Conservation (phyloP, 176 grass and related monocot genomes). For the Poa annua region DNA sequence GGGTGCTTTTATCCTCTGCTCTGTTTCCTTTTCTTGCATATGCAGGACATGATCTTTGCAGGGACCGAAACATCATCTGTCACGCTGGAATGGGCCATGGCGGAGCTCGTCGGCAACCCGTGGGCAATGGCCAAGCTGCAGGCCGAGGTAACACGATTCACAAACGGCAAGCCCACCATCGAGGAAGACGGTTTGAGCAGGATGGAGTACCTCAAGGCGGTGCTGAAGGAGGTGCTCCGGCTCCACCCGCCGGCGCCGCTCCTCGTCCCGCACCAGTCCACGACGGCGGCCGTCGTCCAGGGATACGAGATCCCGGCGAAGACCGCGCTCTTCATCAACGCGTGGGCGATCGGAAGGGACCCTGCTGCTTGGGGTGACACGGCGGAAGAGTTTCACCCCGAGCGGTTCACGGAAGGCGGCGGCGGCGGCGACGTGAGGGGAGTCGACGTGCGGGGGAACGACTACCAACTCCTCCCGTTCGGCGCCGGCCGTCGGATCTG, state of each 20-base stretch:
- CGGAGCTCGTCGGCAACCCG: conserved; percentile 59
- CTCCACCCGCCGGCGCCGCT: conserved; percentile 65
- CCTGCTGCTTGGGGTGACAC: conserved; percentile 47
- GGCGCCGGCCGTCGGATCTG: conserved; percentile 55
- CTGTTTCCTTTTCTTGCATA: background rate
- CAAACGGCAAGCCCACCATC: conserved; percentile 19
- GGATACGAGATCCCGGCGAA: conserved; percentile 56
- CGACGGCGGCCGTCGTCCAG: conserved; percentile 16
- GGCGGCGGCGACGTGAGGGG: background rate
- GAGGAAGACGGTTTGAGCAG: conserved; percentile 32
- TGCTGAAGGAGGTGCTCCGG: conserved; percentile 69
- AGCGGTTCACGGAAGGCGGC: conserved; percentile 47
- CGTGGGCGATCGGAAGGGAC: conserved; percentile 72
- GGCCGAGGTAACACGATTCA: conserved; percentile 39
- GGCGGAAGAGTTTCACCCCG: conserved; percentile 68
- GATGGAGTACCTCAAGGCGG: conserved; percentile 55
- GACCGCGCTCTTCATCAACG: conserved; percentile 63
- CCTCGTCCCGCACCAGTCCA: conserved; percentile 57
- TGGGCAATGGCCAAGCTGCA: conserved; percentile 59
- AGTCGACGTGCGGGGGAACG: conserved; percentile 47
- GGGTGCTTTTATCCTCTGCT: background rate
- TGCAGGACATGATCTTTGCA: conserved; percentile 64
- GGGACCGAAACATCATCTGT: conserved; percentile 56
- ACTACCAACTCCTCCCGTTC: conserved; percentile 52
- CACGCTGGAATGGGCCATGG: conserved; percentile 68